Base-by-base conservation (phyloP, 805 yeast species). In the Candida methanosorbosa region DNA sequence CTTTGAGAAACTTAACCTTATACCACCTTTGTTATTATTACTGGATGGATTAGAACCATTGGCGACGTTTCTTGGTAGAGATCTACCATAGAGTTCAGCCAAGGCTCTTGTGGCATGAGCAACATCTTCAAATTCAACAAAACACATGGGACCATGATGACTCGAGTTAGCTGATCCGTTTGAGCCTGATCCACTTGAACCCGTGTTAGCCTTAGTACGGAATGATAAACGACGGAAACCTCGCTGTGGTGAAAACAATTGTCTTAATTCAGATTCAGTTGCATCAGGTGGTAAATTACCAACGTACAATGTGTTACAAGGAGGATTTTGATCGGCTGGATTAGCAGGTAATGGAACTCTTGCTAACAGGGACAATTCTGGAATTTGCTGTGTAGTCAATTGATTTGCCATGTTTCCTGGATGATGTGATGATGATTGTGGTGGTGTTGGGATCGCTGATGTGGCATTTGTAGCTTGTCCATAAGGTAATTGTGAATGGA, bases 281-380 rank as follows among this genome's bases (percentile, higher is more conserved):
- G 97, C 94, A 64, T 92, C 96, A 14, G 95, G 95, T 3, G 98
- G 97, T 50, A 92, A 68, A 56, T 92, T 92, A 15, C 98, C 98
- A 32, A 92, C 98, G 50, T 92, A 92, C 37, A 92, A 65, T 0
- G 98, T 92, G 57, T 92, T 92, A 63, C 98, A 92, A 7, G 98
- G 98, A 4, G 98, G 97, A 54, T 92, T 92, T 61, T 92, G 98
- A 59, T 92, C 98, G 2, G 98, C 97, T 6, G 98, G 98, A 51
- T 90, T 90, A 1, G 95, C 95, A 6, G 94, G 94, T 4, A 90
- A 87, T 12, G 92, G 94, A 21, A 83, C 87, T 43, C 86, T 63
- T 0, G 90, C 87, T 32, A 83, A 59, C 30, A 82, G 61, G 0
- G 87, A 78, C 42, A 82, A 64, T 52, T 82, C 92, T 0, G 78